Evolutionary conservation across 495 filamentous ascomycete genomes (phyloP), one percentile per base, ranked within the genome.

Genomic region (Daldinia bambusicola): DNA sequence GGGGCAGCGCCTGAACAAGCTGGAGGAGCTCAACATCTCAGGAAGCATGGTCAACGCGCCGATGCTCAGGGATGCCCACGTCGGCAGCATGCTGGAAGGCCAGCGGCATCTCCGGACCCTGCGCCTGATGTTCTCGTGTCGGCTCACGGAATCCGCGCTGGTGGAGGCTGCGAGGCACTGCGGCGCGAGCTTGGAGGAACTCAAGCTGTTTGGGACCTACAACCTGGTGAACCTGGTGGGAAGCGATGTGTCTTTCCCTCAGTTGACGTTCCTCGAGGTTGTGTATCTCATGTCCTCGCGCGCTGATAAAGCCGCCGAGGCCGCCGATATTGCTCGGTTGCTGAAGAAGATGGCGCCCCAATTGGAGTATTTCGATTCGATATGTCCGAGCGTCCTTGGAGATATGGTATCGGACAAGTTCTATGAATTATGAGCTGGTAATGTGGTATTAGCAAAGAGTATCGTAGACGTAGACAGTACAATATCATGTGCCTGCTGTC

Each of bases 61-160:
- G n/a, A 34, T 14, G 13, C 41, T 66, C 22, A 18, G 32, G 1
- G 20, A 59, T 14, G 1, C 43, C n/a, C 43, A 62, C 22, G 32
- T 66, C 14, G 14, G 16, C 4, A 31, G 36, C 2, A 43, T 66
- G 18, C 18, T 66, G 4, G 18, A 60, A n/a, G 22, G 14, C 13
- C 55, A 31, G 14, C 31, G 14, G 22, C 34, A 8, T 2, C 14
- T 66, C 9, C n/a, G 14, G 16, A 13, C 4, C 9, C 34, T 66
- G 7, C 41, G 38, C 8, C 36, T 66, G 12, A 30, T 2, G 7
- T 53, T 66, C 14, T 1, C 14, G 2, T 52, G 34, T 55, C 10
- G 34, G 12, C 55, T 66, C 6, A 66, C 55, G 14, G 63, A 59
- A 45, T 16, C 40, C 10, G 20, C 63, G 10, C 18, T 66, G 22